Evolutionary conservation across 768 basidiomycete species (phyloP).

Genomic region (Trichaptum fuscoviolaceum): DNA sequence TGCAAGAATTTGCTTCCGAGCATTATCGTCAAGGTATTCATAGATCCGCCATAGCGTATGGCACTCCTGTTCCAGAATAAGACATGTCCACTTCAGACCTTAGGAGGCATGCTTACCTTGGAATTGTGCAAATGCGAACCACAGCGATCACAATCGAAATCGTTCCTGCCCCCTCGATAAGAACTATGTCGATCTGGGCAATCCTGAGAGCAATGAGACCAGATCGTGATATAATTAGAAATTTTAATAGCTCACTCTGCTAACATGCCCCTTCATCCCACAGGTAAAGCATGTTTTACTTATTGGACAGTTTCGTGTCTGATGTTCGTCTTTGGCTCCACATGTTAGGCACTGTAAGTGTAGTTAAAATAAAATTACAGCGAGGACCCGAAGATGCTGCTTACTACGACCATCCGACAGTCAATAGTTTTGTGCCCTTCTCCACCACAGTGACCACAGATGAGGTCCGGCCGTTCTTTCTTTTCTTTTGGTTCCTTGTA

Average conservation of each 20-base stretch:
- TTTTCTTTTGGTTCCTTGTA: conserved; percentile 37
- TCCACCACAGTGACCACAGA: conserved; percentile 76
- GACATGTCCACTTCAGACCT: background rate
- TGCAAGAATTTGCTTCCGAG: conserved; percentile 38
- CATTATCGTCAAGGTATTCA: conserved; percentile 57
- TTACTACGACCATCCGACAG: conserved; percentile 70
- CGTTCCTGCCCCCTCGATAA: conserved; percentile 21
- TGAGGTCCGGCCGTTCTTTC: conserved; percentile 27
- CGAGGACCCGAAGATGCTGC: conserved; percentile 20
- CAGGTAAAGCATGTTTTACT: conserved; percentile 77
- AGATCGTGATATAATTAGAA: background rate
- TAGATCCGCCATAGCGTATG: conserved; percentile 81
- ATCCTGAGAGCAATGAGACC: conserved; percentile 32
- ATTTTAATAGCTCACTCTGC: conserved; percentile 38
- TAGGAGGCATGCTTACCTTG: conserved; percentile 40
- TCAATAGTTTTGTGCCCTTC: conserved; percentile 64
- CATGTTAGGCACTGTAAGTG: conserved; percentile 66
- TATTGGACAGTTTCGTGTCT: conserved; percentile 72
- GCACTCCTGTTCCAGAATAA: conserved; percentile 53
- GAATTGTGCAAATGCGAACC: conserved; percentile 57
- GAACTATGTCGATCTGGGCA: conserved; percentile 57
- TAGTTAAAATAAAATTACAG: background rate
- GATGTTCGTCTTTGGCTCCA: conserved; percentile 75
- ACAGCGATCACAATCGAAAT: conserved; percentile 63
- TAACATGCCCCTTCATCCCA: conserved; percentile 82